Evolutionary conservation across 352 stramenopile species (phyloP).

Genomic region (Phytophthora sp.): DNA sequence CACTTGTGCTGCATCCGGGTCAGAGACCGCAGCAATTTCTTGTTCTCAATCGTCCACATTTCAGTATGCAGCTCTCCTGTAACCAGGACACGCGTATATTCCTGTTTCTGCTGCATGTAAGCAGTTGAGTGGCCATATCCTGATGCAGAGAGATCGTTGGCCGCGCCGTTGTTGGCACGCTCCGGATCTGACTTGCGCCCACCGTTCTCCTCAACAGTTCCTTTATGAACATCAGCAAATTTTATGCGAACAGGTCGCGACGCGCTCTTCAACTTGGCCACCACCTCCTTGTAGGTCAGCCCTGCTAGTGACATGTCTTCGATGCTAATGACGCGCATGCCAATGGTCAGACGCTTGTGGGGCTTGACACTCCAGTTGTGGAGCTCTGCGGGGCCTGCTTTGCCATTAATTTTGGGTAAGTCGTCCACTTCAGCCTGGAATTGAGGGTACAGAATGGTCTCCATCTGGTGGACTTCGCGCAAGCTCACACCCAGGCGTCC

Average conservation of each 20-base stretch:
- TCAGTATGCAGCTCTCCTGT: slow-evolving; percentile 84
- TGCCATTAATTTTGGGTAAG: slow-evolving; percentile 86
- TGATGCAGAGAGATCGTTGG: slow-evolving; percentile 6
- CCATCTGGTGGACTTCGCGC: slow-evolving; percentile 74
- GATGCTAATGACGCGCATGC: slow-evolving; percentile 86
- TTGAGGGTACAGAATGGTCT: slow-evolving; percentile 80
- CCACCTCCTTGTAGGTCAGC: slow-evolving; percentile 85
- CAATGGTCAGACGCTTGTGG: slow-evolving; percentile 78
- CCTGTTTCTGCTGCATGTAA: slow-evolving; percentile 81
- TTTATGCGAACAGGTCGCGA: slow-evolving; percentile 75
- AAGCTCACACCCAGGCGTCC: slow-evolving; percentile 84
- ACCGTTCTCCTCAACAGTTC: slow-evolving; percentile 72
- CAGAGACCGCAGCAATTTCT: slow-evolving; percentile 72
- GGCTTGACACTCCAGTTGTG: slow-evolving; percentile 92
- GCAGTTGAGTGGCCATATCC: slow-evolving; percentile 52
- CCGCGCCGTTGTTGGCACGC: slow-evolving; percentile 9
- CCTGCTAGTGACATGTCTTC: slow-evolving; percentile 72
- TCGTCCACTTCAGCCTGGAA: slow-evolving; percentile 91
- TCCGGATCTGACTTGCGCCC: slow-evolving; percentile 53
- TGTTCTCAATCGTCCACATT: slow-evolving; percentile 87
- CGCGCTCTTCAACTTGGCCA: slow-evolving; percentile 76
- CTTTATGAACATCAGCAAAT: slow-evolving; percentile 84
- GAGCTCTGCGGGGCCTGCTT: slow-evolving; percentile 82
- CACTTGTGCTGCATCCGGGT: slow-evolving; percentile 70
- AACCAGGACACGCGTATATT: slow-evolving; percentile 82